Conservation (phyloP, 495 filamentous ascomycete species). For the Aspergillus saccharolyticus region DNA sequence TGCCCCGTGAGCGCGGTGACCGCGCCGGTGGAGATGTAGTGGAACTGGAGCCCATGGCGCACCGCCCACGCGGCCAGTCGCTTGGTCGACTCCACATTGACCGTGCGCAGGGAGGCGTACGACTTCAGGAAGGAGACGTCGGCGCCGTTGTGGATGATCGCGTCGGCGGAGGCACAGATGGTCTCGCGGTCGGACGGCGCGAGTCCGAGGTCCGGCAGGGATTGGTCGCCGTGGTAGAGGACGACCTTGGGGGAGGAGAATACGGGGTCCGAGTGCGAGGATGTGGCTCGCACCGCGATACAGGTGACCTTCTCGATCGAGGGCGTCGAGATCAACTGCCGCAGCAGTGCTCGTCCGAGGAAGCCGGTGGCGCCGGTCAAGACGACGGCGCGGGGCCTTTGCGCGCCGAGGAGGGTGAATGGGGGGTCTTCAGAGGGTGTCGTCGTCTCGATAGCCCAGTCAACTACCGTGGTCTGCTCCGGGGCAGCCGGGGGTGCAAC, state of each 20-base stretch:
- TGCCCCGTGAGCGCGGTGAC: too few species aligned
- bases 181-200: too few species aligned
- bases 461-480: too few species aligned
- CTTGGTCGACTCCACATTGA: constrained; percentile 32
- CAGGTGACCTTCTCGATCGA: not conserved
- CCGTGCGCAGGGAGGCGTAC: constrained; percentile 24
- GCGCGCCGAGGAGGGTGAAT: too few species aligned
- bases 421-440: too few species aligned
- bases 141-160: constrained; percentile 41
- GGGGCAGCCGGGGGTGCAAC: too few species aligned
- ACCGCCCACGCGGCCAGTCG: not conserved
- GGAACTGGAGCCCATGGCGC: constrained; percentile 21
- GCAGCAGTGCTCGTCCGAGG: constrained; percentile 7
- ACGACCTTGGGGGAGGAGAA: not conserved
- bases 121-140: constrained; percentile 32
- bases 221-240: not conserved
- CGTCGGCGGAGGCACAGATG: constrained; percentile 14
- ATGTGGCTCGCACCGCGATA: not conserved
- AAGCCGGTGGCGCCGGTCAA: constrained; percentile 21
- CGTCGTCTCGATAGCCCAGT: too few species aligned
- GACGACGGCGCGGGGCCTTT: not conserved
- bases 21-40: constrained; percentile 41
- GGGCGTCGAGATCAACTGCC: not conserved
- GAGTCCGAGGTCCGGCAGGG: not conserved
- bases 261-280: too few species aligned